Evolutionary conservation across 2,329 filamentous ascomycete genomes (phyloP).

Genomic region (Truncatella angustata): DNA sequence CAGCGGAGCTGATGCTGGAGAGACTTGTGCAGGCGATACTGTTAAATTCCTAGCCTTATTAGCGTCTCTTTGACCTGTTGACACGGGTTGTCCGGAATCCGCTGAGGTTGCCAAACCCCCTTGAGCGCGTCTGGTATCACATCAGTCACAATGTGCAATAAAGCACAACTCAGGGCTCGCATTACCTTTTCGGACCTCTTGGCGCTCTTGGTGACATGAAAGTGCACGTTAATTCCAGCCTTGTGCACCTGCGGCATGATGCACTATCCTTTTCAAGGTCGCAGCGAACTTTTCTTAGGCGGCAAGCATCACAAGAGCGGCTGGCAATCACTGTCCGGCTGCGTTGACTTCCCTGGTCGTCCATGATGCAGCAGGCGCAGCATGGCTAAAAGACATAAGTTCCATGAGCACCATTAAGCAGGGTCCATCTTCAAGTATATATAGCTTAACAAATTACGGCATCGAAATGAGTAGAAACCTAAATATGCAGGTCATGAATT

Average conservation of each 20-base stretch:
- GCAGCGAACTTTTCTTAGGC: neutral
- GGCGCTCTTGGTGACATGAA: neutral
- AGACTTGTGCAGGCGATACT: too few species aligned
- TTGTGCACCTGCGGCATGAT: neutral
- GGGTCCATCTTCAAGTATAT: too few species aligned
- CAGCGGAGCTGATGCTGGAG: neutral
- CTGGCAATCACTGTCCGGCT: neutral
- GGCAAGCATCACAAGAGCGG: slow-evolving; percentile 1
- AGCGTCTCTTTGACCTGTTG: neutral
- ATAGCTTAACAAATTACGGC: too few species aligned
- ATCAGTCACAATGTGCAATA: neutral
- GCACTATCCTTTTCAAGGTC: neutral
- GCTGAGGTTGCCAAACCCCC: neutral
- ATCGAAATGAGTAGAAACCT: too few species aligned
- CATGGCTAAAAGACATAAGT: neutral
- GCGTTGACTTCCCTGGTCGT: neutral
- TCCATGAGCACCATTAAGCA: too few species aligned
- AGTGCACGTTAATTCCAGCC: neutral
- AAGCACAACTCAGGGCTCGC: neutral
- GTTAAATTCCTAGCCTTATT: neutral
- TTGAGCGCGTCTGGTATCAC: neutral
- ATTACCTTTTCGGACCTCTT: neutral
- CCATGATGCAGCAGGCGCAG: neutral
- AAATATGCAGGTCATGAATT: too few species aligned
- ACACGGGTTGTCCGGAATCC: neutral